Evolutionary conservation across 148 eudicot genomes (phyloP).

Genomic region (Chenopodium berlandieri): DNA sequence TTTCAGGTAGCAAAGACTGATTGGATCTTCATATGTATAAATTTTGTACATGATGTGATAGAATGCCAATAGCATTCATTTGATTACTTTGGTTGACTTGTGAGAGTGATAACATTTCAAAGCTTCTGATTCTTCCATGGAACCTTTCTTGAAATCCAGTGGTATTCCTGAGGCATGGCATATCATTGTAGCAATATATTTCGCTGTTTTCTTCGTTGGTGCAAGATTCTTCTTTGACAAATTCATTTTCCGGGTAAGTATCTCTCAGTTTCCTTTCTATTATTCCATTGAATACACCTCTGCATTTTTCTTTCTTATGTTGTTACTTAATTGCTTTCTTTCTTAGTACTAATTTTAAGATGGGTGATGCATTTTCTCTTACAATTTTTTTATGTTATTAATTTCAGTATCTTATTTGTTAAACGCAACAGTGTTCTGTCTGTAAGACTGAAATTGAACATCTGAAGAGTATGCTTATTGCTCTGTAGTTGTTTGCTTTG

Average conservation of each 20-base stretch:
- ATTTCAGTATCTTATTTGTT: background rate
- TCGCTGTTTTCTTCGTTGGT: constrained; percentile 54
- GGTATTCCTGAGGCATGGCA: constrained; percentile 50
- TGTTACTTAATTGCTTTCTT: background rate
- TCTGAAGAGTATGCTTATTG: background rate
- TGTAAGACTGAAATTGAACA: background rate
- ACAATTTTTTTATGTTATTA: background rate
- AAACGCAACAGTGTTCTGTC: background rate
- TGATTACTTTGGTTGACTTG: background rate
- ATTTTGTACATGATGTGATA: background rate
- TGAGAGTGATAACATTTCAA: background rate
- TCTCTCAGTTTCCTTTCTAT: background rate
- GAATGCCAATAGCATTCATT: background rate
- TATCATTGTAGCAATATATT: constrained; percentile 47
- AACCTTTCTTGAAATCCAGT: constrained; percentile 40
- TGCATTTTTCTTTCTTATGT: background rate
- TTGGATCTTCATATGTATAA: constrained; percentile 1
- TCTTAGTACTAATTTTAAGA: background rate
- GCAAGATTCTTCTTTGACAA: constrained; percentile 75
- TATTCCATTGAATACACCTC: background rate
- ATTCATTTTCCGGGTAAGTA: constrained; percentile 73
- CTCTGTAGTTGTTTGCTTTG: background rate
- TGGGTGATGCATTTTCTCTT: background rate
- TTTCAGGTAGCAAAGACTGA: constrained; percentile 6
- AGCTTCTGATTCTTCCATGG: constrained; percentile 39